phyloP scores from a whole-genome alignment of 2,329 filamentous ascomycete genomes.

The Fusarium armeniacum region DNA sequence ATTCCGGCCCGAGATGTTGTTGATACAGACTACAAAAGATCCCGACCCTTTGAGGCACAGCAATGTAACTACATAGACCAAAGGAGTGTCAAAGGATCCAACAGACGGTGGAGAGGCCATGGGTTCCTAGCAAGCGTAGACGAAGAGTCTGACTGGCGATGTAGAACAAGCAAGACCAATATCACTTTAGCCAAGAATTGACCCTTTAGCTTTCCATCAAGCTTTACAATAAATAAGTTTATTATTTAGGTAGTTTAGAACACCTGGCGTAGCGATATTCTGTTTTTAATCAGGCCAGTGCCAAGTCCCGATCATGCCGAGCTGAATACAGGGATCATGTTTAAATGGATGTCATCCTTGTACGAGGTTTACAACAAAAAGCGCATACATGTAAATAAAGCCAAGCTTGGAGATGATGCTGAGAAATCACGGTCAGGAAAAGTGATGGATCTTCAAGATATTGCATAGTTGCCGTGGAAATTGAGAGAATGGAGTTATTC shows the following conservation, averaged over 20 bases:
- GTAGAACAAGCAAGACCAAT: no score
- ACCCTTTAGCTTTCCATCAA: not conserved
- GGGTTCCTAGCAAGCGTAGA: not conserved
- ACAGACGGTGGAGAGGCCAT: not conserved
- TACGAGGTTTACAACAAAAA: constrained; percentile 18
- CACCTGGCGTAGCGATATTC: not conserved
- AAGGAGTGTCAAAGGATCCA: constrained; percentile 6
- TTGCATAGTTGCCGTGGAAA: not conserved
- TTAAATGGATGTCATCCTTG: constrained; percentile 7
- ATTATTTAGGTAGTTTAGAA: not conserved
- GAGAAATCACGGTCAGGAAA: no score
- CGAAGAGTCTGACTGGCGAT: not conserved
- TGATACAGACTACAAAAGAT: constrained; percentile 7
- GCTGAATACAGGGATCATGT: constrained; percentile 17
- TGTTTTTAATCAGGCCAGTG: not conserved
- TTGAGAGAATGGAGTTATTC: not conserved
- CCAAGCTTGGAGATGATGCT: not conserved
- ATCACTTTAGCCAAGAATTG: not conserved
- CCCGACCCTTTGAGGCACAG: not conserved
- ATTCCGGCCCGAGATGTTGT: no score
- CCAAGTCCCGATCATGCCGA: constrained; percentile 31
- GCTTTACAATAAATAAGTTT: constrained; percentile 19
- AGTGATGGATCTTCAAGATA: not conserved
- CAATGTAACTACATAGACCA: constrained; percentile 3
- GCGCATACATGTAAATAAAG: not conserved